Evolutionary conservation across 257 asterid genomes (phyloP).

Genomic region (Solanum etuberosum): DNA sequence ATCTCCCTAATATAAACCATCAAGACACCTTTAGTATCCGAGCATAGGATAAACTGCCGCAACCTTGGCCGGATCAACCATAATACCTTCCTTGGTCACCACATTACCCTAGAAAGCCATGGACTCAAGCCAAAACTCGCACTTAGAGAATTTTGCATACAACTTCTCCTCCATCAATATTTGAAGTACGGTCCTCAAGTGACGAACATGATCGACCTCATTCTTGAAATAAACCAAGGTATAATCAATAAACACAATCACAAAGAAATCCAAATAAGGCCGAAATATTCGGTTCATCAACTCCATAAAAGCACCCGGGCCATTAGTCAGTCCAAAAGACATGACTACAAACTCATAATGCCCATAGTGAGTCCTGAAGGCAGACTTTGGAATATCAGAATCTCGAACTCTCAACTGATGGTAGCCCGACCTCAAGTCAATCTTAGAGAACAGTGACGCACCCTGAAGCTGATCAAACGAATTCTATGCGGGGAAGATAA

Average conservation of each 20-base stretch:
- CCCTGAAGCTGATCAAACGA: neutral
- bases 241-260: no score
- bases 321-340: neutral
- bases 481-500: rapidly evolving
- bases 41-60: no score
- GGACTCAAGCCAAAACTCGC: no score
- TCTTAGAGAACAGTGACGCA: neutral
- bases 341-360: neutral
- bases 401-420: neutral
- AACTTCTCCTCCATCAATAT: no score
- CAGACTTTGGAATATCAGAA: neutral
- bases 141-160: no score
- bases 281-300: neutral
- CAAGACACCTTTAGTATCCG: neutral
- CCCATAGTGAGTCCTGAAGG: neutral
- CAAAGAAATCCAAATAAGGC: neutral
- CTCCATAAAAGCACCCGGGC: neutral
- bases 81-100: no score
- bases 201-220: no score
- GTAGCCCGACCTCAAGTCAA: neutral
- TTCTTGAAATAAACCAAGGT: no score
- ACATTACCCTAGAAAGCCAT: no score
- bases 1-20: neutral
- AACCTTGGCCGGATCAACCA: no score
- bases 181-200: no score